Base-by-base conservation (phyloP, 208 protist genomes). In the Crithidia bombi region DNA sequence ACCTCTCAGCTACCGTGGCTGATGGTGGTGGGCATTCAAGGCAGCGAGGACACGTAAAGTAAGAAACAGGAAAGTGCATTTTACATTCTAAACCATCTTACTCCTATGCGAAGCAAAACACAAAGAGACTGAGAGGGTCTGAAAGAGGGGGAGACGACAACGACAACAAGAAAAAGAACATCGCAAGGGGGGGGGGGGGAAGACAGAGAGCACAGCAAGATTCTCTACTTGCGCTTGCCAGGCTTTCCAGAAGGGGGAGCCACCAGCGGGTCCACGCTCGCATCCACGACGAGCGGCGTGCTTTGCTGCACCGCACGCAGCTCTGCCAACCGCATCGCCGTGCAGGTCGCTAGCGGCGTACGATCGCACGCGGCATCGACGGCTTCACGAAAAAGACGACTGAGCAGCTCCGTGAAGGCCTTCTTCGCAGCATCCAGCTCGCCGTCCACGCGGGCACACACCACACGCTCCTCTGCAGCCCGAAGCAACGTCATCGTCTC, bases 201-300 rank as follows among this genome's bases (percentile, higher is more conserved):
- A n/a, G n/a, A n/a, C n/a, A n/a, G n/a, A n/a, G n/a, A n/a, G n/a
- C n/a, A n/a, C n/a, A n/a, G n/a, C n/a, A n/a, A n/a, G n/a, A n/a
- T n/a, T n/a, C n/a, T 54, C 44, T 67, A 75, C 41, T 75, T 75
- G 28, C 70, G 51, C 41, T 75, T 75, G 41, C 54, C 47, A 0
- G 51, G 30, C 43, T 75, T 75, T 19, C 62, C 62, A 26, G 63
- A 54, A 3, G 76, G 75, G 36, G 85, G 87, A n/a, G 62, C 75
- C 15, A 77, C 39, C 21, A 78, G 25, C 28, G 74, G 38, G 14
- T 95, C 90, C 0, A 81, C 71, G 44, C 68, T 75, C 12, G 61
- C 57, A 63, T 95, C 85, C 11, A 93, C 83, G 6, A 80, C 65
- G 54, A 95, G 85, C 41, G 80, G 73, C 32, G 72, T 58, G 5